Evolutionary conservation across 129 eudicot species (phyloP).

Genomic region (Escallonia herrerae): DNA sequence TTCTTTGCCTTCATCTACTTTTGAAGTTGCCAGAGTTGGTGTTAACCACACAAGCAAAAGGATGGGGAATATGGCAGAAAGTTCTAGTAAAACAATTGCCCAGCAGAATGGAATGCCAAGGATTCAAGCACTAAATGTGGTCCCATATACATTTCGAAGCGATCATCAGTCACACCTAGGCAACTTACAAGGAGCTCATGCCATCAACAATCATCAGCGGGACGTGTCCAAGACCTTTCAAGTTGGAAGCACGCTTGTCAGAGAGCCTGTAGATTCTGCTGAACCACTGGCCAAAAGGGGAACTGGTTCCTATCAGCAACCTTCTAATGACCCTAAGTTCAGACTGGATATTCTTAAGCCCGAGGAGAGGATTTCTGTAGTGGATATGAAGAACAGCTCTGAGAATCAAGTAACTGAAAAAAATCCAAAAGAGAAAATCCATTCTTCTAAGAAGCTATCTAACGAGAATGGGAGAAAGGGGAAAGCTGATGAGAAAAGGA

Average conservation of each 20-base stretch:
- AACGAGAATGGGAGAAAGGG: slow-evolving; percentile 44
- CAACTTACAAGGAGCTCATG: slow-evolving; percentile 3
- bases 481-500: slow-evolving; percentile 36
- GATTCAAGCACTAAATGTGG: slow-evolving; percentile 18
- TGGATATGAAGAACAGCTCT: slow-evolving; percentile 7
- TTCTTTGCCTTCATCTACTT: slow-evolving; percentile 19
- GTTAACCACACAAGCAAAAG: slow-evolving; percentile 6
- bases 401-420: slow-evolving; percentile 16
- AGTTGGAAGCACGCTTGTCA: slow-evolving; percentile 3
- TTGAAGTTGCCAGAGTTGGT: slow-evolving; percentile 13
- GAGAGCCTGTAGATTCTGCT: slow-evolving; percentile 13
- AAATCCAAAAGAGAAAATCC: slow-evolving; percentile 23
- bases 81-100: slow-evolving; percentile 16
- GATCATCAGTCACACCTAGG: slow-evolving; percentile 10
- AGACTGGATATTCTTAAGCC: slow-evolving; percentile 12
- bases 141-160: slow-evolving; percentile 15
- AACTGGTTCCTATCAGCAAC: slow-evolving; percentile 13
- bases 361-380: slow-evolving; percentile 17
- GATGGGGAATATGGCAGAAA: slow-evolving; percentile 14
- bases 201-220: background rate
- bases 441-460: slow-evolving; percentile 19
- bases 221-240: slow-evolving; percentile 5
- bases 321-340: slow-evolving; percentile 1
- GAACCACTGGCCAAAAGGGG: slow-evolving; percentile 15
- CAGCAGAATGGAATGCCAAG: slow-evolving; percentile 18